Percentiles rank a stretch among this genome's conserved stretches.
Evolutionary conservation across 2,329 filamentous ascomycete species (phyloP).

Genomic region (Paecilomyces sp.): DNA sequence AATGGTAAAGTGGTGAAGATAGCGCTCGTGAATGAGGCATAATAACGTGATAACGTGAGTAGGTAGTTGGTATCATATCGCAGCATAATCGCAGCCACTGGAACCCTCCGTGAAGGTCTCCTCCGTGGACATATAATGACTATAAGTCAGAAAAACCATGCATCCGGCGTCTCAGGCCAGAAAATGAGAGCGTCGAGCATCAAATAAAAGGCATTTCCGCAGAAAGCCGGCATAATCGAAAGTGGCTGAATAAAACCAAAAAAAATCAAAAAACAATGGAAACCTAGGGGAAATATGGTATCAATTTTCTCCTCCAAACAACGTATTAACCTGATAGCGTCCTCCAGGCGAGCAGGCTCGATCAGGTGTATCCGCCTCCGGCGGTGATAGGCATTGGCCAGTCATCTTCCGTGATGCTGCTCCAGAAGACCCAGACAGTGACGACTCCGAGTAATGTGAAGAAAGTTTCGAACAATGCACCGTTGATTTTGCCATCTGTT

Average conservation of each 20-base stretch:
- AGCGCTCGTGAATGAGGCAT: neutral
- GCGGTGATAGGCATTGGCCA: constrained; percentile 60
- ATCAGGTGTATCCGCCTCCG: constrained; percentile 22
- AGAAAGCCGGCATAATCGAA: neutral
- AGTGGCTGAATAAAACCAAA: constrained; percentile 2
- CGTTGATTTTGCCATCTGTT: constrained; percentile 79
- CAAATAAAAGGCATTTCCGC: neutral
- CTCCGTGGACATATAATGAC: neutral
- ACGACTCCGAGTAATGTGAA: constrained; percentile 83
- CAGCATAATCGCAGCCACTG: neutral
- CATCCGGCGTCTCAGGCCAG: neutral
- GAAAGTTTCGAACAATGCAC: constrained; percentile 83
- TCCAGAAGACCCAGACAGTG: constrained; percentile 92
- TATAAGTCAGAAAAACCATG: neutral
- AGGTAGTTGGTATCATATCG: neutral
- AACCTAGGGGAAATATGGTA: neutral
- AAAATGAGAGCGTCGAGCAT: neutral
- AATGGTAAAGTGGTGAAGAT: neutral
- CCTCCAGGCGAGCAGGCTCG: neutral
- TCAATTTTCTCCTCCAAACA: neutral
- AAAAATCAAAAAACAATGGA: neutral
- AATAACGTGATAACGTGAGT: neutral
- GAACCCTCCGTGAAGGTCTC: neutral
- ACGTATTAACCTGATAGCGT: neutral
- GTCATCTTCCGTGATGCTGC: constrained; percentile 97